These are phyloP conservation scores for Periconia digitata DNA, from an alignment of 2,329 filamentous ascomycete species.

Conservation along the genomic window DNA sequence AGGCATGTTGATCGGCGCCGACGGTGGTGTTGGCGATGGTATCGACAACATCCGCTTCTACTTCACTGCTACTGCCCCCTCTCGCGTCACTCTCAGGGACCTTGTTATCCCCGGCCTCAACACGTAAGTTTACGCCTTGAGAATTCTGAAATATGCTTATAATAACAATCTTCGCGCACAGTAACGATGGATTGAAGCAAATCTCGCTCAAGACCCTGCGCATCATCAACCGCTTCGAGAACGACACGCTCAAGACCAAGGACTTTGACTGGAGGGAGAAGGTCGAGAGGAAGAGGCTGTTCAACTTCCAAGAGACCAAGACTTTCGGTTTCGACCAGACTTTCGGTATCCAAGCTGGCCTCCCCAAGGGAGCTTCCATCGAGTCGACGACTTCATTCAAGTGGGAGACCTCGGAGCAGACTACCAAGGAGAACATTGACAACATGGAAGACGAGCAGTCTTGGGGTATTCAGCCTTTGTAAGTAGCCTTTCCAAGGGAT, in stretches of 20 bases:
- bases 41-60: not conserved
- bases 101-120: not conserved
- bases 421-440: not conserved
- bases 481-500: too few species aligned
- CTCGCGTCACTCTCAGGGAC: not conserved
- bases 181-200: not conserved
- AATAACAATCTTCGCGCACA: not conserved
- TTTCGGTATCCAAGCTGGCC: not conserved
- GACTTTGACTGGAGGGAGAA: not conserved
- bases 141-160: not conserved
- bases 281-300: not conserved
- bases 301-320: not conserved
- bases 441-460: not conserved
- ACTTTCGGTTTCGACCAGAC: not conserved
- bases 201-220: not conserved
- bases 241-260: not conserved
- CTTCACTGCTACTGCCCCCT: not conserved
- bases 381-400: not conserved
- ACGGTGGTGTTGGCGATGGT: not conserved
- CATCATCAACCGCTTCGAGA: not conserved
- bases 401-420: not conserved
- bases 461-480: not conserved
- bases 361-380: not conserved
- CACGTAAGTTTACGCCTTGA: not conserved
- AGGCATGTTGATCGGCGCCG: not conserved